phyloP scores from a whole-genome alignment of 2,329 filamentous ascomycete genomes.

The Pseudogymnoascus pannorum region DNA sequence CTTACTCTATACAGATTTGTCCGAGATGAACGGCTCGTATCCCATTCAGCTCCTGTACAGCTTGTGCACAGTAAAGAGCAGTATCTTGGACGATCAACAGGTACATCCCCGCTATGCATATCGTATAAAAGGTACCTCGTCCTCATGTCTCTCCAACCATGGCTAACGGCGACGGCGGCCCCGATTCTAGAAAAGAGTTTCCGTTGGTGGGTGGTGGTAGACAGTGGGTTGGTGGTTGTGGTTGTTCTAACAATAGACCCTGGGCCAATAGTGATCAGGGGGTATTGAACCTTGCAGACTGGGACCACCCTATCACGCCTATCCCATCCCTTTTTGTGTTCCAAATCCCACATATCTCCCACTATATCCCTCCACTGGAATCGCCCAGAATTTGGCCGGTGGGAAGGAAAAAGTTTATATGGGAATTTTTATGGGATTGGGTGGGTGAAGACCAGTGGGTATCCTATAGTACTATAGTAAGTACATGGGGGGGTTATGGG shows the following conservation, averaged over 20 bases:
- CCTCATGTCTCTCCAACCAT: too few species aligned
- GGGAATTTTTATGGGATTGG: neutral
- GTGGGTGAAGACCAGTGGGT: too few species aligned
- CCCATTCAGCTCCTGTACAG: neutral
- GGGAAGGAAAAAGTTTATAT: neutral
- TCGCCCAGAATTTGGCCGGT: neutral
- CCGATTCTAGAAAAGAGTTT: constrained; percentile 3
- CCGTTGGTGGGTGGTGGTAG: neutral
- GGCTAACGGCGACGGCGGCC: too few species aligned
- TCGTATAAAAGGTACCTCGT: neutral
- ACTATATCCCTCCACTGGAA: neutral
- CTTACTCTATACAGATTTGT: neutral
- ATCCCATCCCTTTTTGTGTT: too few species aligned
- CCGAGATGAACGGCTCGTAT: neutral
- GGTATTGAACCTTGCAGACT: neutral
- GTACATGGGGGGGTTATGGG: neutral
- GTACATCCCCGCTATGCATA: neutral
- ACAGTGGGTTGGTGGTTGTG: too few species aligned
- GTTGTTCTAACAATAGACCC: neutral
- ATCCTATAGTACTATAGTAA: too few species aligned
- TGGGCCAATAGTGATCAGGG: neutral
- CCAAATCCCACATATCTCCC: too few species aligned
- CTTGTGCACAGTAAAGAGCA: neutral
- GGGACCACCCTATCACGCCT: neutral
- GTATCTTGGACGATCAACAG: neutral